Conservation (phyloP, 768 basidiomycete species). For the Pisolithus tinctorius region DNA sequence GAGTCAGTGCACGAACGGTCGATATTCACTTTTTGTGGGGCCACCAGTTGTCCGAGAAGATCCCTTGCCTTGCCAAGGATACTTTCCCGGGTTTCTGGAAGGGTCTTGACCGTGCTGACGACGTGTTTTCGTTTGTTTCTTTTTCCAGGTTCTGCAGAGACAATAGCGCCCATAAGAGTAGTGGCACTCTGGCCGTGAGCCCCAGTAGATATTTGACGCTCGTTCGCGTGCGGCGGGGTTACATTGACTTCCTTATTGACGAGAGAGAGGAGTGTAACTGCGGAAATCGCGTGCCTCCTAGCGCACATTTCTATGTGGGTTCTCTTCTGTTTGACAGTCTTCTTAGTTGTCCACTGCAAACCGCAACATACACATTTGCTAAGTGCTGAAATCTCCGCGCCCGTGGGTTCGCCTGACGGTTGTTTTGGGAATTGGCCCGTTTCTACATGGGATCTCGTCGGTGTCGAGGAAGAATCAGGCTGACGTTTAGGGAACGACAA, state of each 20-base stretch:
- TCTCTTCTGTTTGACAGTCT: slow-evolving; percentile 56
- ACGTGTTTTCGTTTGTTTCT: slow-evolving; percentile 33
- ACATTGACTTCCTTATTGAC: slow-evolving; percentile 42
- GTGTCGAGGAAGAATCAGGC: neutral
- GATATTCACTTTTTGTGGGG: slow-evolving; percentile 2
- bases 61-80: slow-evolving; percentile 34
- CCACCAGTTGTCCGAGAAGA: slow-evolving; percentile 22
- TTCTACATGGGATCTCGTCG: slow-evolving; percentile 1
- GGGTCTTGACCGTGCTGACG: slow-evolving; percentile 37
- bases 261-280: slow-evolving; percentile 49
- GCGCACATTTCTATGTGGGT: slow-evolving; percentile 64
- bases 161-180: slow-evolving; percentile 50
- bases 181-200: slow-evolving; percentile 16
- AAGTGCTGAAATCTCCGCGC: slow-evolving; percentile 41
- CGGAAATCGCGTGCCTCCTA: slow-evolving; percentile 46
- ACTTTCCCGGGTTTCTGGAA: slow-evolving; percentile 39
- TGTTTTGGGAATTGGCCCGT: slow-evolving; percentile 9
- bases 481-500: neutral
- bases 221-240: slow-evolving; percentile 7
- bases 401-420: slow-evolving; percentile 34
- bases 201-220: slow-evolving; percentile 3
- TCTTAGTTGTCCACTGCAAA: slow-evolving; percentile 61
- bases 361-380: slow-evolving; percentile 61
- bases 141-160: slow-evolving; percentile 42
- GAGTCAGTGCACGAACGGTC: neutral